Conservation (phyloP, 2,329 filamentous ascomycete species). For the Colletotrichum costaricense region DNA sequence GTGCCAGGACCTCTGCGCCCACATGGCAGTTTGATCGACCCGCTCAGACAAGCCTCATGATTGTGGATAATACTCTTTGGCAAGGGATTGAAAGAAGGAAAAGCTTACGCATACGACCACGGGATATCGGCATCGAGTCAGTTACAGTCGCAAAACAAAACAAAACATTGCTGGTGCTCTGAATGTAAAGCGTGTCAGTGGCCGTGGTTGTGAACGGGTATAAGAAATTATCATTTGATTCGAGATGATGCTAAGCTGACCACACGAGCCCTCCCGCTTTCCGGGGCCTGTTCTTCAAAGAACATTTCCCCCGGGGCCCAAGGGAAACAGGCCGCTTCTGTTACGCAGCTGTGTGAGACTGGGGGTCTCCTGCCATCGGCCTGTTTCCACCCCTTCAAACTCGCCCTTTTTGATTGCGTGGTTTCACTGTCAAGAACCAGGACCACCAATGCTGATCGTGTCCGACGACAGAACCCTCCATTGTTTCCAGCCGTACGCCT, state of each 20-base stretch:
- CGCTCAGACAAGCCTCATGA: not conserved
- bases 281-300: not conserved
- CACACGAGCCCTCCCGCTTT: not conserved
- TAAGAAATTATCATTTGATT: not conserved
- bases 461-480: not conserved
- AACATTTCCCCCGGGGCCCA: not conserved
- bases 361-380: not conserved
- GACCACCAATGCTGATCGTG: not conserved
- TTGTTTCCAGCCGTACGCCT: slow-evolving; percentile 27
- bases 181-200: not conserved
- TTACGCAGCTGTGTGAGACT: not conserved
- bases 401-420: not conserved
- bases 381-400: not conserved
- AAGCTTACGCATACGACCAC: not conserved
- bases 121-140: not conserved
- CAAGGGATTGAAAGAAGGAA: not conserved
- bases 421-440: not conserved
- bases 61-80: not conserved
- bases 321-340: not conserved
- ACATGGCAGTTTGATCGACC: not conserved
- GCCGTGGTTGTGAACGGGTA: not conserved
- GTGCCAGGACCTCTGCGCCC: not conserved
- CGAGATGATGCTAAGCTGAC: not conserved
- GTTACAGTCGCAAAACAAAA: not conserved
- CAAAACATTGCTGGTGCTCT: not conserved